phyloP scores from a whole-genome alignment of 2,329 filamentous ascomycete species.

The Podosphaera fusca region DNA sequence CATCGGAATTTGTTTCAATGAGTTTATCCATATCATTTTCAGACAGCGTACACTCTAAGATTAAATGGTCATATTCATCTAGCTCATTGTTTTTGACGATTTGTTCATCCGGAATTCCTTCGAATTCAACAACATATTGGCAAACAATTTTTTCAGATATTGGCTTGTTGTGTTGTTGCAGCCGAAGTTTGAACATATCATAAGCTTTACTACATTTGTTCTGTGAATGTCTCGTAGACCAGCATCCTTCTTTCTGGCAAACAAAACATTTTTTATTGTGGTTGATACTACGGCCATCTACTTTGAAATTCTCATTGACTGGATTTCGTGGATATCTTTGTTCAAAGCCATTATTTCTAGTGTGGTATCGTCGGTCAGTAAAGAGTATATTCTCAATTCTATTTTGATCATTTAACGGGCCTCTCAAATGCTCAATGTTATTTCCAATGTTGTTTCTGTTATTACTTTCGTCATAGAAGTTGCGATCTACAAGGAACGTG shows the following conservation, averaged over 20 bases:
- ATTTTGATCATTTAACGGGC: not conserved
- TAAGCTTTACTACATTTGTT: not conserved
- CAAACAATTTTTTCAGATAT: not conserved
- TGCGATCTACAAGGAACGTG: not conserved
- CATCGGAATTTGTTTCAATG: not conserved
- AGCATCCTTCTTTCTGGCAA: not conserved
- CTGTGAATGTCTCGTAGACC: not conserved
- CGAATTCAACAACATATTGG: not conserved
- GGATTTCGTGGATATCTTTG: not conserved
- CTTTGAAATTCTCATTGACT: not conserved
- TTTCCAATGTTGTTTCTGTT: not conserved
- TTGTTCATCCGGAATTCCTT: not conserved
- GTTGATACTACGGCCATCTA: not conserved
- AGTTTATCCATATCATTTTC: not conserved
- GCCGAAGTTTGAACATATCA: not conserved
- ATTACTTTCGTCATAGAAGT: not conserved
- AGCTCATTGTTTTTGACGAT: not conserved
- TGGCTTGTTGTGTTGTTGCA: not conserved
- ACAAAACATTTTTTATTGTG: not conserved
- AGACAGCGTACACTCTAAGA: not conserved
- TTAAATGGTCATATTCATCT: not conserved
- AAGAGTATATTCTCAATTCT: not conserved
- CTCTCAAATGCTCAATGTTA: not conserved
- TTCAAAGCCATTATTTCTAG: not conserved
- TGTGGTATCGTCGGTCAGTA: conserved; percentile 1